Percentiles rank a stretch among this genome's conserved stretches.
phyloP scores from a whole-genome alignment of 139 green algal genomes.

The Marvania coccoides region DNA sequence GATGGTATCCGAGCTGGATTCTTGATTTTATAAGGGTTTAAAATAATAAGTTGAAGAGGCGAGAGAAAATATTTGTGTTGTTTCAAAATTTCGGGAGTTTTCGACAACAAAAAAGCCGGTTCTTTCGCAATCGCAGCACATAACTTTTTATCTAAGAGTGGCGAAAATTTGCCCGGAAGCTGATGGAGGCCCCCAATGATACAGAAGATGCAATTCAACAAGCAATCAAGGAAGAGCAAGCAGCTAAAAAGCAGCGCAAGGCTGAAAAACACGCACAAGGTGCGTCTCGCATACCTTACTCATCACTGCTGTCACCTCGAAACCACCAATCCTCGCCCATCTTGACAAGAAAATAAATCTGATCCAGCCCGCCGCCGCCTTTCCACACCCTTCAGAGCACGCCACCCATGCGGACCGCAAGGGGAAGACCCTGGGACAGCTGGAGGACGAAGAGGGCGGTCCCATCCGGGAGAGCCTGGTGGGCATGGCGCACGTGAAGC shows the following conservation, averaged over 20 bases:
- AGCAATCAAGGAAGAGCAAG: conserved; percentile 36
- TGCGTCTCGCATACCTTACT: background rate
- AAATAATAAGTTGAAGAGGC: no score
- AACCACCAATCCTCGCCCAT: no score
- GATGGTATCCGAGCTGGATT: no score
- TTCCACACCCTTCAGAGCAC: background rate
- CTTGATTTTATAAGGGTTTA: no score
- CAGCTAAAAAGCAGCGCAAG: conserved; percentile 19
- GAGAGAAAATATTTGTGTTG: no score
- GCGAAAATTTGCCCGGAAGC: no score
- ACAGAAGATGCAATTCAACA: conserved; percentile 35
- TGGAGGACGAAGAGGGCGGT: conserved; percentile 53
- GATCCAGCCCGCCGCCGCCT: background rate
- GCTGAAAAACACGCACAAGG: background rate
- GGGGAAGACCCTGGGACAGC: conserved; percentile 51
- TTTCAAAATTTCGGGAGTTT: no score
- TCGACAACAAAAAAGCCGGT: no score
- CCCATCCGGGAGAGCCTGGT: conserved; percentile 57
- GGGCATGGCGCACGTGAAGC: conserved; percentile 48
- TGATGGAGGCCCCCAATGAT: background rate
- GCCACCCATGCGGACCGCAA: conserved; percentile 13
- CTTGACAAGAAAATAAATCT: no score
- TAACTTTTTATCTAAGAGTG: no score
- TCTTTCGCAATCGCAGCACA: no score
- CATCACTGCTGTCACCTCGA: no score